These are phyloP conservation scores for Hymenoscyphus albidus DNA, from an alignment of 2,329 filamentous ascomycete species.

Conservation along the genomic window DNA sequence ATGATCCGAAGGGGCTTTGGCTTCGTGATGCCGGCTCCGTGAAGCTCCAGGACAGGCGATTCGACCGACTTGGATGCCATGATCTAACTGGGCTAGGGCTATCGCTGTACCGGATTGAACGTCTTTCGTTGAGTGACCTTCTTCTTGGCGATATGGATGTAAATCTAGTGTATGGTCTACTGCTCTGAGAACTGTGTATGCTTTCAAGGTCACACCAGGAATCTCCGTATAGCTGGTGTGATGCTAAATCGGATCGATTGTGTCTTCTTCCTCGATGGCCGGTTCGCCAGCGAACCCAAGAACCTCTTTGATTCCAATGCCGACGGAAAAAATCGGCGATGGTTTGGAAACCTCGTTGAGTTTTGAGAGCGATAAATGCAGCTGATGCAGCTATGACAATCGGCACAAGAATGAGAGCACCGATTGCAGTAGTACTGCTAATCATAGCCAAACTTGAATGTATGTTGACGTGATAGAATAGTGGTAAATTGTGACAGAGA, in stretches of 20 bases:
- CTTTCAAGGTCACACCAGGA: constrained; percentile 38
- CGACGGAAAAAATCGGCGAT: constrained; percentile 21
- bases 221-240: constrained; percentile 36
- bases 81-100: constrained; percentile 15
- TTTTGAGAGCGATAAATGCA: constrained; percentile 34
- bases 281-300: constrained; percentile 28
- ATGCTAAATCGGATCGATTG: constrained; percentile 34
- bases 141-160: constrained; percentile 20
- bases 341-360: constrained; percentile 24
- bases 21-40: constrained; percentile 33
- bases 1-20: constrained; percentile 49
- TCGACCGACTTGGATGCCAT: constrained; percentile 38
- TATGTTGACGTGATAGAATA: constrained; percentile 26
- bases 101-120: background rate
- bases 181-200: constrained; percentile 26
- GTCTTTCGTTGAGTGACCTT: constrained; percentile 11
- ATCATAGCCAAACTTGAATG: constrained; percentile 36
- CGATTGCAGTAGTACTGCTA: constrained; percentile 39
- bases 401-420: constrained; percentile 44
- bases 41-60: constrained; percentile 35
- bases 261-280: constrained; percentile 31
- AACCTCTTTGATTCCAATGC: constrained; percentile 22
- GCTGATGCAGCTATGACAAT: constrained; percentile 39
- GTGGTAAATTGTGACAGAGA: constrained; percentile 7
- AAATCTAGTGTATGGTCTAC: constrained; percentile 27